Percentiles rank a stretch among this genome's conserved stretches.
Evolutionary conservation across 208 protist genomes (phyloP).

Genomic region (Strigomonas culicis): DNA sequence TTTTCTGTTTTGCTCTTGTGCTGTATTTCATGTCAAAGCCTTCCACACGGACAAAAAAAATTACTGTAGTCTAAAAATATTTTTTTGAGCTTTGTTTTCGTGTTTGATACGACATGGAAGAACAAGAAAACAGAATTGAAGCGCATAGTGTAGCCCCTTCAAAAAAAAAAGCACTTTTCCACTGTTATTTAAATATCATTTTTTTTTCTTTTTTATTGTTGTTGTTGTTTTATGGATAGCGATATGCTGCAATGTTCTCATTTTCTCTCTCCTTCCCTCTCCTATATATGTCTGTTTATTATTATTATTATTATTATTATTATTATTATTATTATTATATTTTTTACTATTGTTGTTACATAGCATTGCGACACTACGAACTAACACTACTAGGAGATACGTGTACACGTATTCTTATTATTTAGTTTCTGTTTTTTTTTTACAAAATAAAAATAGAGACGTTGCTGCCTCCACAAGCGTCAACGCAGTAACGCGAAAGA

Average conservation of each 20-base stretch:
- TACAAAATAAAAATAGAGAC: background rate
- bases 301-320: background rate
- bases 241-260: background rate
- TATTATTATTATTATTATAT: background rate
- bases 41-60: too few species aligned
- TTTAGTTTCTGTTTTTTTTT: conserved; percentile 6
- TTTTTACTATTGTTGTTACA: background rate
- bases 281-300: background rate
- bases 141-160: background rate
- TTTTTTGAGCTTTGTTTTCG: background rate
- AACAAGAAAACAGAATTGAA: background rate
- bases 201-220: background rate
- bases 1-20: too few species aligned
- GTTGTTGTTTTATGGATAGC: background rate
- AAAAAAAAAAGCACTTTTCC: background rate
- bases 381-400: background rate
- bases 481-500: too few species aligned
- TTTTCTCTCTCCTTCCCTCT: background rate
- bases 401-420: conserved; percentile 2
- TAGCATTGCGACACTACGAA: background rate
- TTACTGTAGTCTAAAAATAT: too few species aligned
- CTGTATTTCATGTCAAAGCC: too few species aligned
- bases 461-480: too few species aligned
- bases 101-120: background rate
- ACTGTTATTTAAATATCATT: background rate